Evolutionary conservation across 306 rosid genomes (phyloP).

Genomic region (Ormosia semicastrata): DNA sequence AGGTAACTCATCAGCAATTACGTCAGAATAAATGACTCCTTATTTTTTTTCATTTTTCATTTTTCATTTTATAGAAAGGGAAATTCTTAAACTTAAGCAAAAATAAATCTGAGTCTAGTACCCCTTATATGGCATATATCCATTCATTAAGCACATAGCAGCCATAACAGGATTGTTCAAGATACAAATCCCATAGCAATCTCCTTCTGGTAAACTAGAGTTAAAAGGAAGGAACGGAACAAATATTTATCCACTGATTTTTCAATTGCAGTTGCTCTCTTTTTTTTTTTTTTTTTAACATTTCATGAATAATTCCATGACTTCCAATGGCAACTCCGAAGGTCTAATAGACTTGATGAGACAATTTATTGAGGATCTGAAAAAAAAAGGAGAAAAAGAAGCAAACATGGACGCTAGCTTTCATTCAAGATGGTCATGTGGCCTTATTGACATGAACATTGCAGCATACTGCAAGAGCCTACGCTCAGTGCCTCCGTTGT

Average conservation of each 20-base stretch:
- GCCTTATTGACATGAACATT: conserved; percentile 93
- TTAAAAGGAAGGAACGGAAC: not conserved
- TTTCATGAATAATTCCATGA: conserved; percentile 1
- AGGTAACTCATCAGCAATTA: not conserved
- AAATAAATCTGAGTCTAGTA: not conserved
- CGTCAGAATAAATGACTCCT: not conserved
- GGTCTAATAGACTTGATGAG: not conserved
- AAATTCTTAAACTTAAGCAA: not conserved
- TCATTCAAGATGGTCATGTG: conserved; percentile 93
- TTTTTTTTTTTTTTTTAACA: not conserved
- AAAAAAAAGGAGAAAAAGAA: not conserved
- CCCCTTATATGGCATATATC: not conserved
- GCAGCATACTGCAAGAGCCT: conserved; percentile 91
- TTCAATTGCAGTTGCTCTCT: not conserved
- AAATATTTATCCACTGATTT: not conserved
- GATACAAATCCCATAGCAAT: not conserved
- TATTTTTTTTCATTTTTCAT: not conserved
- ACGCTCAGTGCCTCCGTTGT: conserved; percentile 53
- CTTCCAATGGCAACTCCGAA: not conserved
- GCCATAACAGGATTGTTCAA: not conserved
- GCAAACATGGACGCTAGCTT: not conserved
- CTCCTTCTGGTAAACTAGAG: not conserved
- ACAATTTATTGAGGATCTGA: conserved; percentile 13
- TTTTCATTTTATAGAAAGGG: not conserved
- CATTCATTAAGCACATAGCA: not conserved